Base-by-base conservation (phyloP, 208 protist genomes). In the Borovskyia barvae region DNA sequence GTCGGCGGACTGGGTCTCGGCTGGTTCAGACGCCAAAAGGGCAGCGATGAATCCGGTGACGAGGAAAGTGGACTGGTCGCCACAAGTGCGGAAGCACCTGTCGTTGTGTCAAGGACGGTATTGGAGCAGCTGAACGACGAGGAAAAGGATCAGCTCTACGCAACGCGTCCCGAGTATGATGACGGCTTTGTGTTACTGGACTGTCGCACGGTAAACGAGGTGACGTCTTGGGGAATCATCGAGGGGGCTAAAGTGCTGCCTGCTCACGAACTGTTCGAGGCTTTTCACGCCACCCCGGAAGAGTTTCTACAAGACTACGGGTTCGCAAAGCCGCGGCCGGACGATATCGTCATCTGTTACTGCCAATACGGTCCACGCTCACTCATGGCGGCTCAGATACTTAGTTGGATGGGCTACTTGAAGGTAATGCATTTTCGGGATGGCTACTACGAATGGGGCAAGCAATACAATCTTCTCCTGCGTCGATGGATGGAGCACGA, bases 391-490 rank as follows among this genome's bases (percentile, higher is more conserved):
- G 81, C 85, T 35, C 85, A 92, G 63, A 82, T 92, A 29, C 52
- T 88, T n/a, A 88, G 80, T 64, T 92, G 80, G 79, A 82, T 92
- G 78, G 85, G 85, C 25, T 92, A 88, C 50, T 54, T 82, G 8
- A 80, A 86, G 54, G 78, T 88, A 15, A 61, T 92, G 45, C 85
- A 92, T 70, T 86, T 87, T 41, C 75, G 85, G 22, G 85, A 92
- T 41, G 85, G 85, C 26, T 92, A 88, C 63, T 88, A 92, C 54
- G 80, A 92, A 55, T 92, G 85, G 81, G 72, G 76, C 0, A 92
- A 92, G 66, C 85, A 92, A 67, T 92, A 88, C 75, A 92, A 92
- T 55, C 62, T 88, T 5, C 80, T 92, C 15, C 72, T 87, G n/a
- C 74, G 85, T 1, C 74, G 81, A 20, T 92, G 78, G 78, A 87